phyloP scores from a whole-genome alignment of 495 filamentous ascomycete species.

The Xylaria bambusicola region DNA sequence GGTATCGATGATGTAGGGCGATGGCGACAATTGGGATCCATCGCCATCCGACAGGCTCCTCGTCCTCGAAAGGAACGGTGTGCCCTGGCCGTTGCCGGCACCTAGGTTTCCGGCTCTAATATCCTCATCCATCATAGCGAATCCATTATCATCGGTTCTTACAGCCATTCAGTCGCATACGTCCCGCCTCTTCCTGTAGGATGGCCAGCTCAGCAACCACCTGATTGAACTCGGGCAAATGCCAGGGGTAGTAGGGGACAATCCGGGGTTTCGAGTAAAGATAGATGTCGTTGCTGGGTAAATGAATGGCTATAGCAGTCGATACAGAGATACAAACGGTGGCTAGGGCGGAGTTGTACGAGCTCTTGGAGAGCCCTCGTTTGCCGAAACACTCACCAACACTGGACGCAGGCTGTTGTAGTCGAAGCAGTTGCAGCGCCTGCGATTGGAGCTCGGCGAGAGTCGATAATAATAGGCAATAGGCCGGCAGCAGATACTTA shows the following conservation, averaged over 20 bases:
- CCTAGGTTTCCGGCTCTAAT: slow-evolving; percentile 11
- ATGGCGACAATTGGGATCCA: slow-evolving; percentile 60
- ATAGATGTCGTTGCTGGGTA: background rate
- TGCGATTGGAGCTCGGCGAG: background rate
- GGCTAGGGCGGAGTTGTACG: background rate
- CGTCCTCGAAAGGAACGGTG: slow-evolving; percentile 36
- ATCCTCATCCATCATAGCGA: slow-evolving; percentile 36
- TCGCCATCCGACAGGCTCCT: slow-evolving; percentile 55
- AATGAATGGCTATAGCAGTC: background rate
- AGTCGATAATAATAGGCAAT: background rate
- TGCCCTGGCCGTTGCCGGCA: slow-evolving; percentile 24
- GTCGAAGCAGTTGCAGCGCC: background rate
- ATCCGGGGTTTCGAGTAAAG: no score
- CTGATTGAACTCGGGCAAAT: background rate
- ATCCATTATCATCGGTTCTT: slow-evolving; percentile 19
- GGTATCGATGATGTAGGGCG: slow-evolving; percentile 64
- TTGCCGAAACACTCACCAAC: background rate
- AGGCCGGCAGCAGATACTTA: background rate
- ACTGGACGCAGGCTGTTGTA: background rate
- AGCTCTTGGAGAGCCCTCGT: background rate
- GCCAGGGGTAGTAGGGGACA: background rate
- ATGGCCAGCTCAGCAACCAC: background rate
- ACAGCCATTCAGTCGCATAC: slow-evolving; percentile 8
- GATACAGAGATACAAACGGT: background rate
- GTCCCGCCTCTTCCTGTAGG: background rate